These are phyloP conservation scores for Babesia sp. DNA, from an alignment of 169 alveolate species.

Conservation along the genomic window DNA sequence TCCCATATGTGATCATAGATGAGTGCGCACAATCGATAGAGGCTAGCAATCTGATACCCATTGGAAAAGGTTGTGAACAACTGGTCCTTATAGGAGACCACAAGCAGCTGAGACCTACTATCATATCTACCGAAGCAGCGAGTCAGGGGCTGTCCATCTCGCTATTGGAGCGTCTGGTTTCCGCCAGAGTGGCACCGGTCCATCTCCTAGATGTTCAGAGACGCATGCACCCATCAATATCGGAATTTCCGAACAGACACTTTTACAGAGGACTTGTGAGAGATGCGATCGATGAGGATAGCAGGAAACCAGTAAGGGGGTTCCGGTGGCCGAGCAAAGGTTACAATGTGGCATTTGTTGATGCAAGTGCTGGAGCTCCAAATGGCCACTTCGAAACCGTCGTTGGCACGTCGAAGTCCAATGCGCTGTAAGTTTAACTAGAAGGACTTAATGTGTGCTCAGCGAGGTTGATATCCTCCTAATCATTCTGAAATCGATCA, in stretches of 20 bases:
- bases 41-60: conserved; percentile 72
- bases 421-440: conserved; percentile 59
- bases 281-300: conserved; percentile 44
- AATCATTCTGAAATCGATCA: conserved; percentile 56
- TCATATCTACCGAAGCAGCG: conserved; percentile 85
- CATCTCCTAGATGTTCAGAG: conserved; percentile 88
- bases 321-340: conserved; percentile 67
- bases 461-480: conserved; percentile 58
- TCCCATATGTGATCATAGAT: conserved; percentile 82
- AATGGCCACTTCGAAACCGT: conserved; percentile 71
- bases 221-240: conserved; percentile 95
- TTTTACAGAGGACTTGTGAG: conserved; percentile 84
- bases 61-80: conserved; percentile 83
- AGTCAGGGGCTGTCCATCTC: conserved; percentile 81
- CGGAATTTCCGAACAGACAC: conserved; percentile 89
- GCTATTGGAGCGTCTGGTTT: conserved; percentile 85
- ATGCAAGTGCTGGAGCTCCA: conserved; percentile 70
- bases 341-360: conserved; percentile 65
- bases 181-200: conserved; percentile 72
- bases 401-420: conserved; percentile 72
- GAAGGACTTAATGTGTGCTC: conserved; percentile 30
- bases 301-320: conserved; percentile 66
- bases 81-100: conserved; percentile 94
- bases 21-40: conserved; percentile 85
- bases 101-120: conserved; percentile 97